A percentile compares a stretch with the other conserved stretches of the same genome.
phyloP scores from a whole-genome alignment of 345 rosid genomes.

The thale cress (Arabidopsis thaliana) region DNA sequence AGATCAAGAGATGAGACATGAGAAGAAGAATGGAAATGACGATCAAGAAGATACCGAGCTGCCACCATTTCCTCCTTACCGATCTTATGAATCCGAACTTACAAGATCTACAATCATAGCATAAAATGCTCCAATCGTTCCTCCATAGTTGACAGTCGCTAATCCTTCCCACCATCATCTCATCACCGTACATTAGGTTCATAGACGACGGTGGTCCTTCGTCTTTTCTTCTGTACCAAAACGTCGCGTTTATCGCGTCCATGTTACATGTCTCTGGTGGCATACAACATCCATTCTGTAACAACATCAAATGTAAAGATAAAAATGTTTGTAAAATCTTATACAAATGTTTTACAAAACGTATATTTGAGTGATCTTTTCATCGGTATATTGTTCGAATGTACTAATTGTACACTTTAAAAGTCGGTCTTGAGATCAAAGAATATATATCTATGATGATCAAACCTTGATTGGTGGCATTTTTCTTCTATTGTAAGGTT shows the following conservation, averaged over 20 bases:
- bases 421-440: not conserved
- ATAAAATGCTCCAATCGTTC: constrained; percentile 53
- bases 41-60: constrained; percentile 65
- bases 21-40: constrained; percentile 62
- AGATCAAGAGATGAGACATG: constrained; percentile 58
- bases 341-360: not conserved
- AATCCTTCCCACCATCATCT: constrained; percentile 20
- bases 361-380: not conserved
- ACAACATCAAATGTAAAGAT: not conserved
- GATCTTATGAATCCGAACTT: constrained; percentile 58
- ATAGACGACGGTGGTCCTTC: constrained; percentile 26
- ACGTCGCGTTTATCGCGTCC: constrained; percentile 67
- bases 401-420: not conserved
- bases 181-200: constrained; percentile 28
- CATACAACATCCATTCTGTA: constrained; percentile 80
- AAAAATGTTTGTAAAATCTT: not conserved
- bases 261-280: constrained; percentile 67
- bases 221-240: constrained; percentile 54
- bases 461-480: constrained; percentile 66
- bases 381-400: too few species aligned
- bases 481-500: constrained; percentile 51
- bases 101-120: constrained; percentile 68
- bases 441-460: not conserved
- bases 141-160: constrained; percentile 65
- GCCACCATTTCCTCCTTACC: constrained; percentile 69